A percentile compares a stretch with the other conserved stretches of the same genome.
Conservation (phyloP, 2,329 filamentous ascomycete genomes). For the Sporothrix variecibatus region DNA sequence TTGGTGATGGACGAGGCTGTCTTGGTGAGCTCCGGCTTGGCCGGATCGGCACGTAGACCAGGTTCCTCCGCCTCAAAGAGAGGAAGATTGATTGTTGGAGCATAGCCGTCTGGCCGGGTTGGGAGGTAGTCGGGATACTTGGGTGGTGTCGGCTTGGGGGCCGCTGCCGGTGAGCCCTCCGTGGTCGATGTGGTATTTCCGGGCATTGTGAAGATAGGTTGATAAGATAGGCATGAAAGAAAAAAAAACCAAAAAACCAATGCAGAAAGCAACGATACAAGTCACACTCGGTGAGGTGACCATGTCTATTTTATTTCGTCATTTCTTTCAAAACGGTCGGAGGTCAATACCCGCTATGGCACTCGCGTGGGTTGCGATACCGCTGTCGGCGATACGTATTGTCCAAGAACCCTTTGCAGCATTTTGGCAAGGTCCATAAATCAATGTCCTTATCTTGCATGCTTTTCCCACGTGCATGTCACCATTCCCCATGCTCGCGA, state of each 20-base stretch:
- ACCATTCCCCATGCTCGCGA: background rate
- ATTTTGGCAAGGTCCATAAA: background rate
- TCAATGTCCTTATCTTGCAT: background rate
- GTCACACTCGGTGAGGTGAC: background rate
- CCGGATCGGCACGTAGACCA: slow-evolving; percentile 65
- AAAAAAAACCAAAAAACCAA: too few relatives aligned
- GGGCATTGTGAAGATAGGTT: background rate
- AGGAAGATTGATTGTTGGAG: slow-evolving; percentile 54
- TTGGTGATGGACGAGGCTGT: slow-evolving; percentile 51
- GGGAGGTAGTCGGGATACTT: slow-evolving; percentile 65
- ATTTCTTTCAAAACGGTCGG: background rate
- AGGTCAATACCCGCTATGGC: background rate
- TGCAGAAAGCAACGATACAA: background rate
- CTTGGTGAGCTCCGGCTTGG: slow-evolving; percentile 62
- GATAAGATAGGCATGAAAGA: background rate
- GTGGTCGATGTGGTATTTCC: background rate
- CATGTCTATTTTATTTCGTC: background rate
- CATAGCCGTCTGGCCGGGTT: slow-evolving; percentile 60
- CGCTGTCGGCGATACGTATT: background rate
- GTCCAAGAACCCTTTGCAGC: background rate
- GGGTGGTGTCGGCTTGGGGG: background rate
- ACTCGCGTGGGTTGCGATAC: background rate
- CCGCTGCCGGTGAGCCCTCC: background rate
- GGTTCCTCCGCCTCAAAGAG: slow-evolving; percentile 69
- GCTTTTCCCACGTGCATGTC: background rate